Percentiles rank a stretch among this genome's conserved stretches.
Evolutionary conservation across 768 basidiomycete genomes (phyloP).

Genomic region (Tulasnella sp.): DNA sequence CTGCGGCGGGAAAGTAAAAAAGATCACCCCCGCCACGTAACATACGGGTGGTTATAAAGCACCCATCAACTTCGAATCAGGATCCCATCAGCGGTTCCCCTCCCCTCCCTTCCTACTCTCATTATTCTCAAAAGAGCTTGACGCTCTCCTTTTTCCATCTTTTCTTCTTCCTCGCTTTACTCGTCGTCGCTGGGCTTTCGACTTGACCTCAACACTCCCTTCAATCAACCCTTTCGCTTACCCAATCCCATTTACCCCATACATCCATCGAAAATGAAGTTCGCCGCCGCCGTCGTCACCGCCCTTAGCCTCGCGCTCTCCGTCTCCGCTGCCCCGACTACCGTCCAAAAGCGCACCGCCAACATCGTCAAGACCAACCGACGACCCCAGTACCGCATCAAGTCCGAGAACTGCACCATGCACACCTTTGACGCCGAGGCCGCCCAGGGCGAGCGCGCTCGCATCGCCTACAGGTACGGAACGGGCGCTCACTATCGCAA

Average conservation of each 20-base stretch:
- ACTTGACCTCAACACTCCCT: background rate
- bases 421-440: background rate
- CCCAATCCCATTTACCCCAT: background rate
- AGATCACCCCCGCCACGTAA: background rate
- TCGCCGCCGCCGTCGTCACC: background rate
- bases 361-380: background rate
- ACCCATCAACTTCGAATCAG: background rate
- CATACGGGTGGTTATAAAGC: background rate
- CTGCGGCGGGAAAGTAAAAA: no score
- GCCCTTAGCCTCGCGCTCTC: background rate
- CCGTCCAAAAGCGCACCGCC: background rate
- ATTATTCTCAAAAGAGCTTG: background rate
- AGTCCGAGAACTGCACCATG: background rate
- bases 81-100: background rate
- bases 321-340: background rate
- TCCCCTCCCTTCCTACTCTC: background rate
- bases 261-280: background rate
- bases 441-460: background rate
- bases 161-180: no score
- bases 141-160: background rate
- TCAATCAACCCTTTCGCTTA: background rate
- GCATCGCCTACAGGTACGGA: background rate
- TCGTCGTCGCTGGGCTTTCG: background rate
- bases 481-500: background rate
- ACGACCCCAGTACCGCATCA: background rate